phyloP scores from a whole-genome alignment of 169 alveolate species.

The Cryptosporidium canis region DNA sequence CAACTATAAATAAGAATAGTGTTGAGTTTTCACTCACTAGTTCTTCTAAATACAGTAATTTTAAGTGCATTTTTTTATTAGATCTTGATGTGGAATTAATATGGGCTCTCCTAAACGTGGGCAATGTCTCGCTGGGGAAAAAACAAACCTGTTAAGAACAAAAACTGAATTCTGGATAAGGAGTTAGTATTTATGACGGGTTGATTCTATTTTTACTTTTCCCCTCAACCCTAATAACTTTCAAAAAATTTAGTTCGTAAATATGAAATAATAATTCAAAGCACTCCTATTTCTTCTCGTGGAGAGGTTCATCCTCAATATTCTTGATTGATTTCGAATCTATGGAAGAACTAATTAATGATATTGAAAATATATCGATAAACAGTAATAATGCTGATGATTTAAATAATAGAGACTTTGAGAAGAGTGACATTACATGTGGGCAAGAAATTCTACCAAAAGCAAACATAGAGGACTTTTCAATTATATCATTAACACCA shows the following conservation, averaged over 20 bases:
- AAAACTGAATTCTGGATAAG: not conserved
- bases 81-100: not conserved
- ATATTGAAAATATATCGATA: conserved; percentile 33
- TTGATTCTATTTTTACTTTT: not conserved
- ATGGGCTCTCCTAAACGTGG: not conserved
- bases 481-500: conserved; percentile 5
- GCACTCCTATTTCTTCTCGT: not conserved
- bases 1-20: no score
- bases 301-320: not conserved
- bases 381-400: conserved; percentile 36
- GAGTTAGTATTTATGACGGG: not conserved
- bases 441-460: not conserved
- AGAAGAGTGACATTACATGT: not conserved
- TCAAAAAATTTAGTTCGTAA: not conserved
- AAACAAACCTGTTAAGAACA: not conserved
- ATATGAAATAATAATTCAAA: not conserved
- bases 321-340: not conserved
- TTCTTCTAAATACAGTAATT: not conserved
- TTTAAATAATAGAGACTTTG: not conserved
- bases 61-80: not conserved
- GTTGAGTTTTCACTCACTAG: not conserved
- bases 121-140: not conserved
- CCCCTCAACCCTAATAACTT: not conserved
- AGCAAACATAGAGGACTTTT: not conserved
- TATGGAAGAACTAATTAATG: conserved; percentile 6